phyloP scores from a whole-genome alignment of 2,329 filamentous ascomycete species.

The Drechslerella coelobrocha region DNA sequence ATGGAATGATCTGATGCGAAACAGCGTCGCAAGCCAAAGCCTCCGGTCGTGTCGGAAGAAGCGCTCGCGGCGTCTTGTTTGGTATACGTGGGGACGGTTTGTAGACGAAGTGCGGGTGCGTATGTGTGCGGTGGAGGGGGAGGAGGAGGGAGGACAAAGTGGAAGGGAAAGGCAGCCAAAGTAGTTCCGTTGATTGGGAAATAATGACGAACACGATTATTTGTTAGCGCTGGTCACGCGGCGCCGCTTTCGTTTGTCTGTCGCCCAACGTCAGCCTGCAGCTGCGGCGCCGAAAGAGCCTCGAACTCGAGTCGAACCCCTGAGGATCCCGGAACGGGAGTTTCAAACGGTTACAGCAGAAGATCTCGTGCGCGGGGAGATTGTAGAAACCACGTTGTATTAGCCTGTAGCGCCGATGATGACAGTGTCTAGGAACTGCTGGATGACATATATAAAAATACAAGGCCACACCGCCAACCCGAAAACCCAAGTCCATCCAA shows the following conservation, averaged over 20 bases:
- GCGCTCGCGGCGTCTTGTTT: not conserved
- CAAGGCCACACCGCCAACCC: not conserved
- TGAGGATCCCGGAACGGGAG: too few relatives aligned
- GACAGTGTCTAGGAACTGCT: too few relatives aligned
- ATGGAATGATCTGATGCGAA: not conserved
- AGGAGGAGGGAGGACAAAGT: not conserved
- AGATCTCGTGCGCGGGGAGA: not conserved
- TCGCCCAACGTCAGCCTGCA: constrained; percentile 33
- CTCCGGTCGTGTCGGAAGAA: not conserved
- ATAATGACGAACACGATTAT: not conserved
- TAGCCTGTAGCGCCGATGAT: too few relatives aligned
- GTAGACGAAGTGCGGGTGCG: not conserved
- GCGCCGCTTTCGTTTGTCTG: constrained; percentile 2
- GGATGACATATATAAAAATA: too few relatives aligned
- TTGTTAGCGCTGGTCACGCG: constrained; percentile 39
- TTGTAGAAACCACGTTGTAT: not conserved
- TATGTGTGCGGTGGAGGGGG: not conserved
- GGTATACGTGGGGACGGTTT: too few relatives aligned
- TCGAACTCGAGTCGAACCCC: constrained; percentile 4
- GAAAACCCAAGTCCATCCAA: not conserved
- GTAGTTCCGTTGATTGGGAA: not conserved
- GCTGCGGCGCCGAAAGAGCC: constrained; percentile 1
- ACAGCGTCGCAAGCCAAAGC: not conserved
- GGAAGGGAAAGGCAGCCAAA: not conserved
- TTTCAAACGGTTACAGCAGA: not conserved